Conservation (phyloP, 148 eudicot species). For the Dianthus caryophyllus region DNA sequence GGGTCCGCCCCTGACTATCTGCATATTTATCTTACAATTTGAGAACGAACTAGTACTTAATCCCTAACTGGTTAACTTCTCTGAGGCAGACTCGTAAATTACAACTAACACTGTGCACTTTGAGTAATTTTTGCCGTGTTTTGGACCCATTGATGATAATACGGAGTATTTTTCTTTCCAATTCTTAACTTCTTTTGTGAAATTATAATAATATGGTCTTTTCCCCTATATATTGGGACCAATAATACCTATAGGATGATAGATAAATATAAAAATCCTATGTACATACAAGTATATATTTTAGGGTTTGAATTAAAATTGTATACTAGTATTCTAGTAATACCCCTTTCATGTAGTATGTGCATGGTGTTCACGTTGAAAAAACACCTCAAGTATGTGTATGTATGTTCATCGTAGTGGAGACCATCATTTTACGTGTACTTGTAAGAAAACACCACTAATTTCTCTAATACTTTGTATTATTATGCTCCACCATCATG, state of each 20-base stretch:
- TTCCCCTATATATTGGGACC: not conserved
- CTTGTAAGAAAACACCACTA: not conserved
- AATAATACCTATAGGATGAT: conserved; percentile 3
- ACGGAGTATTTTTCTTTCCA: no score
- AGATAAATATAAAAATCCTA: not conserved
- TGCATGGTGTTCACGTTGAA: conserved; percentile 16
- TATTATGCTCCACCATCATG: not conserved
- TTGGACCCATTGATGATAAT: no score
- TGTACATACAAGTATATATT: no score
- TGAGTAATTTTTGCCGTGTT: not conserved
- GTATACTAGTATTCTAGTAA: not conserved
- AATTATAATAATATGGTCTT: not conserved
- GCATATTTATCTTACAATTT: no score
- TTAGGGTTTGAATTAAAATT: not conserved
- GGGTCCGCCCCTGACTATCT: no score
- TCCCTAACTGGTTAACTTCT: no score
- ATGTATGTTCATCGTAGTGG: conserved; percentile 4
- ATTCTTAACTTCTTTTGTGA: no score
- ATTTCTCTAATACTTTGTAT: not conserved
- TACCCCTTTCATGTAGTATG: no score
- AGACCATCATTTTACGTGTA: conserved; percentile 12
- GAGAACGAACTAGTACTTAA: no score
- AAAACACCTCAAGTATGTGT: not conserved
- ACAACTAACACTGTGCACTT: no score
- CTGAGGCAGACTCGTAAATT: no score